Conservation (phyloP, 345 rosid genomes). For the Durio zibethinus region DNA sequence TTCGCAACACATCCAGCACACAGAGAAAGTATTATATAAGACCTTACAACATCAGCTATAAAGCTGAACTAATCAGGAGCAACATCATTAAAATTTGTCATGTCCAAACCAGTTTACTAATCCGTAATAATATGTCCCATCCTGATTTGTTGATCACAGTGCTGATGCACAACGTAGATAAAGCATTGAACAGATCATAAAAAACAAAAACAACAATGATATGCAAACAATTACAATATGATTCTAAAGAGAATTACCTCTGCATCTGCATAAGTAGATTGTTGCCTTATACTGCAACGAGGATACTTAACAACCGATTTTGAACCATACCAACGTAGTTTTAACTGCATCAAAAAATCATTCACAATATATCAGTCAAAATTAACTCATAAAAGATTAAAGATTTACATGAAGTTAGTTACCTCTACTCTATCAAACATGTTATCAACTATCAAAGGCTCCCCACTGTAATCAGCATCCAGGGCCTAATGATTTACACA, state of each 20-base stretch:
- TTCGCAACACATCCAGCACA: background rate
- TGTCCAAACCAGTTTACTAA: background rate
- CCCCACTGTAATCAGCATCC: constrained; percentile 83
- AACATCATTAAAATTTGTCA: background rate
- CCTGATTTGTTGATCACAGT: background rate
- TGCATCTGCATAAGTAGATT: constrained; percentile 86
- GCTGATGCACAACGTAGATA: background rate
- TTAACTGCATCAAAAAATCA: constrained; percentile 44
- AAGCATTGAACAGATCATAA: constrained; percentile 2
- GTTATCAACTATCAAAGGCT: constrained; percentile 84
- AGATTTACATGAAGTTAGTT: constrained; percentile 23
- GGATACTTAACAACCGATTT: constrained; percentile 93
- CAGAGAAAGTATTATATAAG: background rate
- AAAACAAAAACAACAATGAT: background rate
- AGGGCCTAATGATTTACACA: constrained; percentile 47
- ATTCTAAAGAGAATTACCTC: constrained; percentile 53
- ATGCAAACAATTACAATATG: background rate
- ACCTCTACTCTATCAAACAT: constrained; percentile 99
- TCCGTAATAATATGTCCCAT: background rate
- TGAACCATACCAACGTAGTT: constrained; percentile 85
- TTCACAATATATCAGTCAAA: background rate
- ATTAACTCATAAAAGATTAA: background rate
- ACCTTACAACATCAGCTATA: background rate
- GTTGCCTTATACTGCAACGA: constrained; percentile 85
- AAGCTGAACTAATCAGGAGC: background rate